Evolutionary conservation across 2,329 filamentous ascomycete genomes (phyloP).

Genomic region (Colletotrichum musicola): DNA sequence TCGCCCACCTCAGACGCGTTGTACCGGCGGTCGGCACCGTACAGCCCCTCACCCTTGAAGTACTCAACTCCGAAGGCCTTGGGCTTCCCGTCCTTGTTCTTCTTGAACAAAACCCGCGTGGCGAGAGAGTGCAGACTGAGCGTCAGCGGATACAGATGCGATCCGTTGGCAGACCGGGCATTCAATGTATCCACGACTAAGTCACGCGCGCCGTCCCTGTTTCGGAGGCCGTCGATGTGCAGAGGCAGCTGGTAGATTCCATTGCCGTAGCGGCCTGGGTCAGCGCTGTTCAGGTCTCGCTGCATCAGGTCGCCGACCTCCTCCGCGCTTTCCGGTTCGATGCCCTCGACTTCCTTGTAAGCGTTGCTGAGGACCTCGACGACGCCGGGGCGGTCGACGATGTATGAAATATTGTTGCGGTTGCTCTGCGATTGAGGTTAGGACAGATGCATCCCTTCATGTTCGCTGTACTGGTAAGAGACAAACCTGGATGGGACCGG

Average conservation of each 20-base stretch:
- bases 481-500: slow-evolving; percentile 57
- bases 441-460: too few species aligned
- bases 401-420: not conserved
- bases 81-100: not conserved
- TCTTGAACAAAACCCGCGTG: slow-evolving; percentile 53
- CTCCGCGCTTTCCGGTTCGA: not conserved
- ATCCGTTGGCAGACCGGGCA: slow-evolving; percentile 47
- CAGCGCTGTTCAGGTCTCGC: not conserved
- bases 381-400: not conserved
- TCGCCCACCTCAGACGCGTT: slow-evolving; percentile 45
- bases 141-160: slow-evolving; percentile 60
- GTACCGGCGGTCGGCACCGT: slow-evolving; percentile 52
- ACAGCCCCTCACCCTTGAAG: slow-evolving; percentile 55
- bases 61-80: slow-evolving; percentile 57
- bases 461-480: too few species aligned
- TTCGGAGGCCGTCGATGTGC: not conserved
- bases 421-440: not conserved
- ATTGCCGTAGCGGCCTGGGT: not conserved
- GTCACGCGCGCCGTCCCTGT: not conserved
- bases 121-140: slow-evolving; percentile 51
- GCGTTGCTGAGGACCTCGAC: not conserved
- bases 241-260: not conserved
- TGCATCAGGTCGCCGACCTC: not conserved
- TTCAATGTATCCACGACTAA: slow-evolving; percentile 1
- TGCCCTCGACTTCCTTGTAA: not conserved